Evolutionary conservation across 257 asterid genomes (phyloP), one percentile per base, ranked within the genome.

Genomic region (Plantago ovata): DNA sequence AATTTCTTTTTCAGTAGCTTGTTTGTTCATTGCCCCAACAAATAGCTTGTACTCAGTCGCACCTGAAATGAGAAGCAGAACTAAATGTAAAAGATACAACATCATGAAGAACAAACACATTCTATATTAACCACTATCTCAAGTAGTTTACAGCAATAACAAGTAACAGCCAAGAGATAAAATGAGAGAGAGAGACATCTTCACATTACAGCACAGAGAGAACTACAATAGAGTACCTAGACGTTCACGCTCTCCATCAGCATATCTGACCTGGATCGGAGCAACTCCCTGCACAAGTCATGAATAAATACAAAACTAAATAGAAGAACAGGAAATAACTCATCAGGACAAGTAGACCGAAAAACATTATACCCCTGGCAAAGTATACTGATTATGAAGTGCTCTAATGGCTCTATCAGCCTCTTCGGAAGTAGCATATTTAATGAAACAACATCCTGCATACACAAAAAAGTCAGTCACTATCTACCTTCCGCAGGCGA

Each of bases 371-470:
- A 90, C 97, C 96, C 98, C 98, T 32, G 95, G 95, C 65, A 87
- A 70, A 44, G 83, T 87, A 68, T 77, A 75, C 55, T 87, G 94
- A 69, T 87, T 91, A 69, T 91, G 98, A 68, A 91, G 79, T 52
- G 77, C 89, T 76, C 79, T 80, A 73, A 91, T 91, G 67, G 98
- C 98, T 73, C 87, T 81, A 60, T 91, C 96, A 63, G 98, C 98
- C 71, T 91, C 98, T 70, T 78, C 93, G 53, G 89, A 69, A 61
- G 89, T 76, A 72, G 82, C 92, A 83, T 83, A 91, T 68, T 87
- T 91, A 70, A 91, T 73, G 71, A 91, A 91, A 81, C 98, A 91
- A 83, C 98, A 91, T 65, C 98, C 98, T 91, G 96, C 94, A 81
- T 65, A 78, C 7, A 28, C 69, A 75, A 62, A 74, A 79, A 68